phyloP scores from a whole-genome alignment of 139 green algal genomes.

The Chlamydomonas asymmetrica region DNA sequence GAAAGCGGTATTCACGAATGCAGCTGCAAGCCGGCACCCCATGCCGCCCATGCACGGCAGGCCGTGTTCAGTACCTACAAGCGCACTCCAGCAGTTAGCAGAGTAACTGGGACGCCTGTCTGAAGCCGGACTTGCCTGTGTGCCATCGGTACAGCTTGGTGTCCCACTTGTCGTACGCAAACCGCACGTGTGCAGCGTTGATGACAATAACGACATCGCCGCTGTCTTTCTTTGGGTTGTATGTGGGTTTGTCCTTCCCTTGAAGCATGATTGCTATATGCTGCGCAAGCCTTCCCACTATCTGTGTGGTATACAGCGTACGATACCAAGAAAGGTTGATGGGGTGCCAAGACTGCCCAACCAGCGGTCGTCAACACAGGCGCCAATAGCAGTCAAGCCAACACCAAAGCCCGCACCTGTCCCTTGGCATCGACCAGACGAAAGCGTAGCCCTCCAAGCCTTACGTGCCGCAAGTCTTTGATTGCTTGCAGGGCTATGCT shows the following conservation, averaged over 20 bases:
- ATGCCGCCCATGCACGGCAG: no score
- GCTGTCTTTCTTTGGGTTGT: constrained; percentile 61
- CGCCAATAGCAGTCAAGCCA: background rate
- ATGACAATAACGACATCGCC: constrained; percentile 88
- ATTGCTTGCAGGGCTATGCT: constrained; percentile 3
- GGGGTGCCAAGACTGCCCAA: background rate
- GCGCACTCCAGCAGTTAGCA: no score
- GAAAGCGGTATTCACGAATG: no score
- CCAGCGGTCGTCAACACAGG: background rate
- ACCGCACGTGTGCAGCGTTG: constrained; percentile 78
- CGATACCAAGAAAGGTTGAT: no score
- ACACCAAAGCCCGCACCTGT: constrained; percentile 57
- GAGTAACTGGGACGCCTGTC: no score
- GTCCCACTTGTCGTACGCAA: constrained; percentile 88
- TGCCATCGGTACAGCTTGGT: constrained; percentile 90
- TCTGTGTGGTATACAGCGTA: constrained; percentile 42
- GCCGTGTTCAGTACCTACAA: no score
- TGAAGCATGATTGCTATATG: constrained; percentile 67
- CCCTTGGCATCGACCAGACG: constrained; percentile 81
- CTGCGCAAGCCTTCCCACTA: constrained; percentile 80
- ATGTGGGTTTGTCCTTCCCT: constrained; percentile 93
- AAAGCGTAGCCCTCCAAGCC: constrained; percentile 66
- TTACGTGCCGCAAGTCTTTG: constrained; percentile 53
- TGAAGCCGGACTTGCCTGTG: constrained; percentile 63
- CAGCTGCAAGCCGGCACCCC: no score